Evolutionary conservation across 305 asterid species (phyloP).

Genomic region (Fraxinus angustifolia): DNA sequence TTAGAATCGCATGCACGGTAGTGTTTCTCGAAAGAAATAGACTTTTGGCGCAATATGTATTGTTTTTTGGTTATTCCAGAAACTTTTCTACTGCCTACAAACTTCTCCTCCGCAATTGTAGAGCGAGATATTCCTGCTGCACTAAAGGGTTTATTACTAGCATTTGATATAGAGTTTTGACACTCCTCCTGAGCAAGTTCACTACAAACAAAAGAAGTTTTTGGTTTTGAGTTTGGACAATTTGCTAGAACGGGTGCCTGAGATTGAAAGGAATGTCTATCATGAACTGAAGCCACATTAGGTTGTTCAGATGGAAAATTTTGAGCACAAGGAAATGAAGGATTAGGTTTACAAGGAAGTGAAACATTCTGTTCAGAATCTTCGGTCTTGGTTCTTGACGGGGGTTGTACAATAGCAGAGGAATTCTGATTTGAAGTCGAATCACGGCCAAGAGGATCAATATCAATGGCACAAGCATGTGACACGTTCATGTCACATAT

Average conservation of each 20-base stretch:
- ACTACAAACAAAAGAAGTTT: conserved; percentile 29
- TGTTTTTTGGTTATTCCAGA: conserved; percentile 77
- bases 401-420: conserved; percentile 33
- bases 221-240: conserved; percentile 38
- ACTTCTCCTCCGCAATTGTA: conserved; percentile 53
- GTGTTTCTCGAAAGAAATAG: conserved; percentile 72
- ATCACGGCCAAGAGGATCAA: conserved; percentile 51
- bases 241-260: conserved; percentile 38
- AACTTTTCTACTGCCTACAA: conserved; percentile 62
- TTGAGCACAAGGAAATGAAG: conserved; percentile 40
- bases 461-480: conserved; percentile 80
- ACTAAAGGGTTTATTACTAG: conserved; percentile 51
- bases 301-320: conserved; percentile 36
- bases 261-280: conserved; percentile 41
- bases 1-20: conserved; percentile 63
- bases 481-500: conserved; percentile 86
- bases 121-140: conserved; percentile 48
- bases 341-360: conserved; percentile 40
- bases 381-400: conserved; percentile 37
- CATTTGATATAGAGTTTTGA: conserved; percentile 31
- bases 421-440: conserved; percentile 34
- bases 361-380: conserved; percentile 33
- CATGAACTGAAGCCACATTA: conserved; percentile 29
- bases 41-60: conserved; percentile 68
- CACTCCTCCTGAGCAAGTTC: conserved; percentile 45